phyloP scores from a whole-genome alignment of 1,284 basidiomycete genomes.

The Apiotrichum gamsii region DNA sequence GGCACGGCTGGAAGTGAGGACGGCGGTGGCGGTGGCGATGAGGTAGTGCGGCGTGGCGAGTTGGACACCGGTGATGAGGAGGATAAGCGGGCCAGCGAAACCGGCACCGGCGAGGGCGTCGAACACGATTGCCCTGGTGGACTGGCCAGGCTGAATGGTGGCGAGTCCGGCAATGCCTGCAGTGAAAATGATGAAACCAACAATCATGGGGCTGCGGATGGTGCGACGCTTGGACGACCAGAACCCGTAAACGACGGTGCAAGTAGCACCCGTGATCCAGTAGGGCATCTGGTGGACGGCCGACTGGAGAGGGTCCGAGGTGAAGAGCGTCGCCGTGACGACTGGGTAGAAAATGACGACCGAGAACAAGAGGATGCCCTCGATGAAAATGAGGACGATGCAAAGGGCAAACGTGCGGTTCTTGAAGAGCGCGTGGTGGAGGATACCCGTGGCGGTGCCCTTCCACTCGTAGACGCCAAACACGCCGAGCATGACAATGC shows the following conservation, averaged over 20 bases:
- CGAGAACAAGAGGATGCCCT: conserved; percentile 16
- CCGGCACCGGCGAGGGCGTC: conserved; percentile 17
- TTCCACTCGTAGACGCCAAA: conserved; percentile 13
- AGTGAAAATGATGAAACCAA: conserved; percentile 14
- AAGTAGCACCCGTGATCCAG: conserved; percentile 2
- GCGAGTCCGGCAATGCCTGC: conserved; percentile 17
- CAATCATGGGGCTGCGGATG: conserved; percentile 10
- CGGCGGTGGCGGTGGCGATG: conserved; percentile 21
- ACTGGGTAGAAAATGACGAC: conserved; percentile 15
- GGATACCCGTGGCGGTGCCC: conserved; percentile 6
- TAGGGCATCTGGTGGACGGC: conserved; percentile 4
- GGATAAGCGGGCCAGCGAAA: conserved; percentile 19
- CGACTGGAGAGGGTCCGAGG: conserved; percentile 5
- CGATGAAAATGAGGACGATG: conserved; percentile 16
- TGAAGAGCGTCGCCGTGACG: conserved; percentile 12
- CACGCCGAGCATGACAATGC: neutral
- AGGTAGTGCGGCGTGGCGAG: conserved; percentile 20
- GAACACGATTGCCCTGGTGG: conserved; percentile 4
- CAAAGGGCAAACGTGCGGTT: conserved; percentile 14
- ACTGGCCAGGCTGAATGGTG: conserved; percentile 7
- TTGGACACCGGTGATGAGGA: conserved; percentile 19
- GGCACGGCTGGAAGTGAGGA: conserved; percentile 17
- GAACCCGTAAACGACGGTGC: conserved; percentile 12
- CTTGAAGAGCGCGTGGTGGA: conserved; percentile 19
- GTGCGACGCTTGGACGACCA: conserved; percentile 13